phyloP scores from a whole-genome alignment of 2,329 filamentous ascomycete genomes.

The Neonectria faginata region DNA sequence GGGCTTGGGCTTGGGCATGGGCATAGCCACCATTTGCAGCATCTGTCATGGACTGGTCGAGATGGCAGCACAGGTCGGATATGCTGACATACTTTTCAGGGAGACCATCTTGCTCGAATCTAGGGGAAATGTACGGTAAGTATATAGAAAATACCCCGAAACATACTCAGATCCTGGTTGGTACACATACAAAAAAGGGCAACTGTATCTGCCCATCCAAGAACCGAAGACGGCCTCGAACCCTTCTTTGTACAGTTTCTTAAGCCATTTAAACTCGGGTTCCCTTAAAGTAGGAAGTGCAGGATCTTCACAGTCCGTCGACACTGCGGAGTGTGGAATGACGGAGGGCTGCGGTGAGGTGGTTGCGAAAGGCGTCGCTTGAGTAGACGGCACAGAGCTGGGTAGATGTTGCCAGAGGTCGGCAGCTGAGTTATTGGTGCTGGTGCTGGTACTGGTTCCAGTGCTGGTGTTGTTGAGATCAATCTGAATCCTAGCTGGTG shows the following conservation, averaged over 20 bases:
- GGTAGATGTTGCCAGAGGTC: neutral
- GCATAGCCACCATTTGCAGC: constrained; percentile 23
- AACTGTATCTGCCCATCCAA: constrained; percentile 56
- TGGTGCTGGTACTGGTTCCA: neutral
- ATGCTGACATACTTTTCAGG: constrained; percentile 49
- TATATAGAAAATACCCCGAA: neutral
- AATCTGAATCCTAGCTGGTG: neutral
- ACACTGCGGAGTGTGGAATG: neutral
- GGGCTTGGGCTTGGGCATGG: constrained; percentile 1
- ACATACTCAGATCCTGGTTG: neutral
- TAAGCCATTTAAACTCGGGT: constrained; percentile 41
- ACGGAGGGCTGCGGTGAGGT: constrained; percentile 12
- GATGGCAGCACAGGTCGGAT: constrained; percentile 45
- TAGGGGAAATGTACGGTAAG: constrained; percentile 21
- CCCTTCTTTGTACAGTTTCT: constrained; percentile 49
- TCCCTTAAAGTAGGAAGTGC: constrained; percentile 19
- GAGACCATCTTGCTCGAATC: constrained; percentile 41
- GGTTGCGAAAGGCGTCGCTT: constrained; percentile 2
- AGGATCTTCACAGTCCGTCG: neutral
- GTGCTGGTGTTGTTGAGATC: neutral
- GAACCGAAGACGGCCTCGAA: constrained; percentile 57
- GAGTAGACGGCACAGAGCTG: neutral
- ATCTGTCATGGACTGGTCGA: constrained; percentile 52
- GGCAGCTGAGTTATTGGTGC: neutral
- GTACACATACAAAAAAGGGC: constrained; percentile 54